phyloP scores from a whole-genome alignment of 306 rosid species.

The Quercus mongolica region DNA sequence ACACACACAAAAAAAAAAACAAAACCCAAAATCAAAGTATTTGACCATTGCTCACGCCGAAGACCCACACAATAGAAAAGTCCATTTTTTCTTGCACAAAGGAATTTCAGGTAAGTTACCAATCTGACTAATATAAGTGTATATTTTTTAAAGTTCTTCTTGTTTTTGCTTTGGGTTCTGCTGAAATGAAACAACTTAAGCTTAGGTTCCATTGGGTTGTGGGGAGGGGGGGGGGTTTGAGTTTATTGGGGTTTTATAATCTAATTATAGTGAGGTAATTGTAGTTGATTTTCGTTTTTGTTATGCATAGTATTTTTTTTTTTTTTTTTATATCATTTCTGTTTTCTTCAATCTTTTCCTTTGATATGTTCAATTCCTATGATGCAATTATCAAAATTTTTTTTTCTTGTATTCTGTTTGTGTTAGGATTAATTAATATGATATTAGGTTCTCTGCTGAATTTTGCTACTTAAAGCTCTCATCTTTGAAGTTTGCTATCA shows the following conservation, averaged over 20 bases:
- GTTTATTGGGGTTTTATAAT: no score
- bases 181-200: not conserved
- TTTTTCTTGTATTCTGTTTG: not conserved
- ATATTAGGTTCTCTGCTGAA: not conserved
- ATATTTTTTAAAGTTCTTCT: not conserved
- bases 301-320: not conserved
- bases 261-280: not conserved
- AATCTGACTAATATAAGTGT: not conserved
- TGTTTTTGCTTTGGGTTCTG: constrained; percentile 2
- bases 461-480: not conserved
- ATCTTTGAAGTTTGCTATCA: not conserved
- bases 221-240: not conserved
- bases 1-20: not conserved
- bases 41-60: not conserved
- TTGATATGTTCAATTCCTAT: not conserved
- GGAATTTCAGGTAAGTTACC: not conserved
- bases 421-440: not conserved
- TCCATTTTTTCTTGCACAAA: not conserved
- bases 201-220: not conserved
- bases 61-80: not conserved
- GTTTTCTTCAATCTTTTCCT: not conserved
- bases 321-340: not conserved
- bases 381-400: not conserved
- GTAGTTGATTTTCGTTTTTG: not conserved
- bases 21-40: not conserved